phyloP scores from a whole-genome alignment of 106 monocot species.

The Phalaenopsis equestris region DNA sequence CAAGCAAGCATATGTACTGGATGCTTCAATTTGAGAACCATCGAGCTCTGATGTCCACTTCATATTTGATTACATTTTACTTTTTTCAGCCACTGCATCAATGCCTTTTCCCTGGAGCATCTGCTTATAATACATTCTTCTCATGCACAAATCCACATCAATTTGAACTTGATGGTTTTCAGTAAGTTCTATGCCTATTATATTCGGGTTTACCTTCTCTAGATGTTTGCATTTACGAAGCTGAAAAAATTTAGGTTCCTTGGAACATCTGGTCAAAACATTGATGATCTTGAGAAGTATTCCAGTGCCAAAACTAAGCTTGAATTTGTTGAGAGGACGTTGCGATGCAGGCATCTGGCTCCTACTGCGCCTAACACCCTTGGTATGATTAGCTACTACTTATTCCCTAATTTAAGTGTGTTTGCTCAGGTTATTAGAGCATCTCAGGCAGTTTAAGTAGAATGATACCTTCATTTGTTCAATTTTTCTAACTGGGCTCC shows the following conservation, averaged over 20 bases:
- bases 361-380: conserved; percentile 98
- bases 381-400: conserved; percentile 31
- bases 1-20: not conserved
- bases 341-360: conserved; percentile 93
- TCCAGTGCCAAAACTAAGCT: conserved; percentile 71
- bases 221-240: not conserved
- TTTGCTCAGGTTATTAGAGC: not conserved
- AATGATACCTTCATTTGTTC: not conserved
- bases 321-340: conserved; percentile 90
- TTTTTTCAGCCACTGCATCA: conserved; percentile 67
- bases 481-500: not conserved
- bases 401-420: not conserved
- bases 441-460: not conserved
- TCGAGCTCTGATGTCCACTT: not conserved
- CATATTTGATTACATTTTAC: conserved; percentile 4
- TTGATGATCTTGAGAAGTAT: conserved; percentile 90
- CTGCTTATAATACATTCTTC: conserved; percentile 78
- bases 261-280: conserved; percentile 97
- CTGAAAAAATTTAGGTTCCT: conserved; percentile 52
- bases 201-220: not conserved
- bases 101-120: conserved; percentile 91
- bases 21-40: not conserved
- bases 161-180: conserved; percentile 73
- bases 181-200: conserved; percentile 29
- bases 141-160: conserved; percentile 96